Evolutionary conservation across 2,329 filamentous ascomycete genomes (phyloP), one percentile per base, ranked within the genome.

Genomic region (Zasmidium citrigriseum): DNA sequence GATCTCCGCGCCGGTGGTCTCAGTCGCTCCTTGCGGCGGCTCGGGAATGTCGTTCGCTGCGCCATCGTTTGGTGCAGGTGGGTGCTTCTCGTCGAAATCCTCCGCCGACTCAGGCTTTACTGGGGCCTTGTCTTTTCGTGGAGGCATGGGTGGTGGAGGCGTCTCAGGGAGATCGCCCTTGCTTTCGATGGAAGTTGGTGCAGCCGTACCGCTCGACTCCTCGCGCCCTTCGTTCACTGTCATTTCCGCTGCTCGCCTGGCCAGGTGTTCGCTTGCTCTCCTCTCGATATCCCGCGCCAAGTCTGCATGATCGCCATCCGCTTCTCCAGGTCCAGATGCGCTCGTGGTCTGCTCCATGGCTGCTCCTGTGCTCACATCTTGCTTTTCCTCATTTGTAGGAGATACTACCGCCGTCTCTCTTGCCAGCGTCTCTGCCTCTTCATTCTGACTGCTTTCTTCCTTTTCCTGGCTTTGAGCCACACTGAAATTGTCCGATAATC

Each of bases 1-100:
- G 60, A 99, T 97, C 77, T 99, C 95, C 52, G 86, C 86, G 52
- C 84, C 84, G 49, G 70, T 72, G 3, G 65, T 64, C 46, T 77
- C 75, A 1, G 70, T 69, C 1, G 61, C 62, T 4, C 70, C 72
- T 45, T 75, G 68, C 12, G 73, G 69, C 20, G 72, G 73, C 52
- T 92, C 87, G 21, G 85, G 83, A 22, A 70, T 29, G 27, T 72
- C 70, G 29, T 57, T 54, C 18, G 54, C 46, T 4, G 61, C 47
- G 18, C 69, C 68, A 25, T 70, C 71, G 25, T 59, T 59, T 10
- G 61, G 52, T 25, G 64, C 47, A 14, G 63, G 62, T 22, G 63
- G 59, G 24, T 68, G 67, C 55, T 72, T 70, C 59, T 72, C 70
- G 50, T 72, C 68, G 51, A 67, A 68, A 44, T 68, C 67, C 12